These are phyloP conservation scores for Pyrenopolyporus hunteri DNA, from an alignment of 495 filamentous ascomycete species.

Conservation along the genomic window DNA sequence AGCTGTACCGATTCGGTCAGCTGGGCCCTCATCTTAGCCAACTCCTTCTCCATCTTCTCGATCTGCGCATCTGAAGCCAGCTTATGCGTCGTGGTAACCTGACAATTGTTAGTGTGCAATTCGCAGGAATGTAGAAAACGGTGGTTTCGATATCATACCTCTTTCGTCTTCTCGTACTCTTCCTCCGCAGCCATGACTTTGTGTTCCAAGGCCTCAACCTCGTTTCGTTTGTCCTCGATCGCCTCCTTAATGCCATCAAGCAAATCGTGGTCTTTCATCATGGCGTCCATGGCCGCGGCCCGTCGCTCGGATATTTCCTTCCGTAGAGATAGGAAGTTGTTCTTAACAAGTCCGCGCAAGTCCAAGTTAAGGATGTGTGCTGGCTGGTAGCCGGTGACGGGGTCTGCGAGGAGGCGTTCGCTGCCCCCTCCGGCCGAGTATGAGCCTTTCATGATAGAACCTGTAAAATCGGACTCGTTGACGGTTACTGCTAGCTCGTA, in stretches of 20 bases:
- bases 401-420: conserved; percentile 76
- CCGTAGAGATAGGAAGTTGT: conserved; percentile 73
- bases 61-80: conserved; percentile 88
- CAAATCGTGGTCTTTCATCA: conserved; percentile 88
- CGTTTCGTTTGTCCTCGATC: conserved; percentile 89
- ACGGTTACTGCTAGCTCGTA: conserved; percentile 80
- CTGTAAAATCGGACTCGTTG: conserved; percentile 73
- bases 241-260: conserved; percentile 92
- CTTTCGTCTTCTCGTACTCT: conserved; percentile 92
- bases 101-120: conserved; percentile 28
- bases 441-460: conserved; percentile 68
- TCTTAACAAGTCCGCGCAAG: conserved; percentile 79
- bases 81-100: conserved; percentile 82
- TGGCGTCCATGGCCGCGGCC: conserved; percentile 78
- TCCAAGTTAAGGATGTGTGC: conserved; percentile 86
- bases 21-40: conserved; percentile 86
- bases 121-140: neutral
- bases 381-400: conserved; percentile 85
- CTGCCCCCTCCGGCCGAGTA: conserved; percentile 48
- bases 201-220: conserved; percentile 91
- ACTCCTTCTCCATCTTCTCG: conserved; percentile 97
- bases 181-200: conserved; percentile 82
- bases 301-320: conserved; percentile 89
- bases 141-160: conserved; percentile 53
- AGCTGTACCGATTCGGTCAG: conserved; percentile 88